Evolutionary conservation across 306 rosid species (phyloP), one percentile per base, ranked within the genome.

Genomic region (Begonia peltatifolia): DNA sequence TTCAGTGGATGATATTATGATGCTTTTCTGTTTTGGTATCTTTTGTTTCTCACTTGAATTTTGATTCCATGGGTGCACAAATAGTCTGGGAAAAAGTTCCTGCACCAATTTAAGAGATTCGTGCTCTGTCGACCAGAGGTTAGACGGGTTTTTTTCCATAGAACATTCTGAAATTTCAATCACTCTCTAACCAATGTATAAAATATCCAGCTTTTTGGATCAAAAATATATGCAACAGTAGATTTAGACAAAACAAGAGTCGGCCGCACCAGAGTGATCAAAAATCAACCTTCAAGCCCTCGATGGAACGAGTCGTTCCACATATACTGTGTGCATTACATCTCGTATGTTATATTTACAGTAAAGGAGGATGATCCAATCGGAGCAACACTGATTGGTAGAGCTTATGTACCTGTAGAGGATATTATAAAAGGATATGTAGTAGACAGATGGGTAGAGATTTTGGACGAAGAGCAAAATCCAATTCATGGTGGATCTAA

Each of bases 311-410:
- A 86, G 41, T 48, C 35, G 0, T 86, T 90, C 51, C 76, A 53
- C 51, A 71, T 86, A 23, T 83, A 78, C 6, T 80, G 88, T 57
- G 94, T 94, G 14, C 99, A 90, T 55, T 11, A 22, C 10, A 71
- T 87, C 63, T 68, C 87, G 11, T 3, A 71, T 55, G 59, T 85
- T 10, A 36, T 83, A 17, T 83, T 90, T 72, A 83, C 92, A 1
- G 71, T 90, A 22, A 80, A 90, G 81, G 78, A 83, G 59, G 73
- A 43, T 36, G 74, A 75, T 52, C 82, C 71, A 12, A 64, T 79
- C 49, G 82, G 87, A 15, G 97, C 95, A 53, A 83, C 82, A 17
- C 72, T 90, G 5, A 65, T 90, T 9, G 97, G 97, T 63, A 83
- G 92, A 59, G 95, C 94, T 12, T 76, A 58, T 25, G 47, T 86